A percentile compares a stretch with the other conserved stretches of the same genome.
phyloP scores from a whole-genome alignment of 768 basidiomycete genomes.

The Strobilomyces dryophilus region DNA sequence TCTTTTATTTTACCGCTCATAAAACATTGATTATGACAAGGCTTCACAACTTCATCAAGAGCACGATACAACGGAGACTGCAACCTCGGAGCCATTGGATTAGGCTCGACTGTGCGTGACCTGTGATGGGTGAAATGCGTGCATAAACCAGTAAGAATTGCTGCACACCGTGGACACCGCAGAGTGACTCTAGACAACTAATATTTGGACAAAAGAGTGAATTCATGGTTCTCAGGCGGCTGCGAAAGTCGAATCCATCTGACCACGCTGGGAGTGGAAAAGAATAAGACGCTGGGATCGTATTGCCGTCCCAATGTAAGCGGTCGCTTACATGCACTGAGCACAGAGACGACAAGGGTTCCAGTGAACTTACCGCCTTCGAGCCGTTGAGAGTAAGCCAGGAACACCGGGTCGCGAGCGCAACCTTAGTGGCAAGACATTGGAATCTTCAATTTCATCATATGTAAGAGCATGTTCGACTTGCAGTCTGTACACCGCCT shows the following conservation, averaged over 20 bases:
- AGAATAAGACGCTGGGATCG: conserved; percentile 17
- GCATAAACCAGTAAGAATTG: background rate
- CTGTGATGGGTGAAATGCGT: conserved; percentile 17
- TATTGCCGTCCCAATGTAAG: conserved; percentile 25
- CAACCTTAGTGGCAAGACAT: conserved; percentile 41
- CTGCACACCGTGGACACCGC: conserved; percentile 44
- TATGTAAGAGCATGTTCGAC: conserved; percentile 35
- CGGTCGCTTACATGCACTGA: conserved; percentile 25
- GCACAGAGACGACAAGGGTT: conserved; percentile 21
- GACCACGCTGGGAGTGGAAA: conserved; percentile 3
- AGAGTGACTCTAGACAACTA: conserved; percentile 49
- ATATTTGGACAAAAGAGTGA: conserved; percentile 49
- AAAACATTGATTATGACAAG: conserved; percentile 30
- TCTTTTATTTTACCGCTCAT: conserved; percentile 8
- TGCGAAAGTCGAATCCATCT: conserved; percentile 17
- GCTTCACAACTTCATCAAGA: conserved; percentile 5
- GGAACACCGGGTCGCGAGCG: conserved; percentile 21
- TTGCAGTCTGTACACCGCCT: conserved; percentile 44
- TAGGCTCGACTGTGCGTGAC: conserved; percentile 19
- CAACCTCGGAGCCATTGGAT: conserved; percentile 12
- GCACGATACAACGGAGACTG: background rate
- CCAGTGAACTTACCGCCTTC: conserved; percentile 18
- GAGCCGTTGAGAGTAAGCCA: conserved; percentile 24
- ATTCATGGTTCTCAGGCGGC: conserved; percentile 34
- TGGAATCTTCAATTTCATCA: conserved; percentile 45